These are phyloP conservation scores for Echinosophora koreensis DNA, from an alignment of 306 rosid species.

Conservation along the genomic window DNA sequence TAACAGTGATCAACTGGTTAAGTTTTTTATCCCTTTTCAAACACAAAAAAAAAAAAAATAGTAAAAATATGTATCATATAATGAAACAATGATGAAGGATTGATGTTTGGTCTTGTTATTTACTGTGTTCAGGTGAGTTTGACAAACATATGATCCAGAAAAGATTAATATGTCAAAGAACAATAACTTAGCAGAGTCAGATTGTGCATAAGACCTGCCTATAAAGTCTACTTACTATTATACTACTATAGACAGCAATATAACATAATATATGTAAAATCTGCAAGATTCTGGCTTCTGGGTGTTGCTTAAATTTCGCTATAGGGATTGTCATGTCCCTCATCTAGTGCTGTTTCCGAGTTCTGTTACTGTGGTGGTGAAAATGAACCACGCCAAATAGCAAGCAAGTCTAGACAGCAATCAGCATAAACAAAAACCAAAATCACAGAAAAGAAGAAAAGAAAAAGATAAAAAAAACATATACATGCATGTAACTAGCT, in stretches of 20 bases:
- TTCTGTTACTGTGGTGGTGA: slow-evolving; percentile 25
- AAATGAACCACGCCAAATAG: background rate
- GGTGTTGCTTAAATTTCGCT: slow-evolving; percentile 49
- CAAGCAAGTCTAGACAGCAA: slow-evolving; percentile 7
- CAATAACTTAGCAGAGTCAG: slow-evolving; percentile 12
- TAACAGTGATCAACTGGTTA: too few relatives aligned
- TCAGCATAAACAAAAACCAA: slow-evolving; percentile 33
- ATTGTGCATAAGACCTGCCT: slow-evolving; percentile 9
- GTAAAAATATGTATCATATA: background rate
- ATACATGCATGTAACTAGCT: slow-evolving; percentile 20
- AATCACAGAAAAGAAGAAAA: background rate
- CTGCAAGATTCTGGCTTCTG: slow-evolving; percentile 61
- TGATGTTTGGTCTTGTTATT: background rate
- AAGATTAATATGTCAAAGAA: slow-evolving; percentile 28
- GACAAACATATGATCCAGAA: slow-evolving; percentile 25
- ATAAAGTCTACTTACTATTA: background rate
- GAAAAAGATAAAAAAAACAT: background rate
- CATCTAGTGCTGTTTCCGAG: background rate
- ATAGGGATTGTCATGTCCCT: slow-evolving; percentile 40
- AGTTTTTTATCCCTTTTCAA: background rate
- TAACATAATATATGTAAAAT: slow-evolving; percentile 14
- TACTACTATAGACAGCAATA: background rate
- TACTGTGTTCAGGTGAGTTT: slow-evolving; percentile 18
- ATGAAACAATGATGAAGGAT: slow-evolving; percentile 1
- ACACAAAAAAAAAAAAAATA: background rate